Base-by-base conservation (phyloP, 345 rosid species). In the Viola odorata region DNA sequence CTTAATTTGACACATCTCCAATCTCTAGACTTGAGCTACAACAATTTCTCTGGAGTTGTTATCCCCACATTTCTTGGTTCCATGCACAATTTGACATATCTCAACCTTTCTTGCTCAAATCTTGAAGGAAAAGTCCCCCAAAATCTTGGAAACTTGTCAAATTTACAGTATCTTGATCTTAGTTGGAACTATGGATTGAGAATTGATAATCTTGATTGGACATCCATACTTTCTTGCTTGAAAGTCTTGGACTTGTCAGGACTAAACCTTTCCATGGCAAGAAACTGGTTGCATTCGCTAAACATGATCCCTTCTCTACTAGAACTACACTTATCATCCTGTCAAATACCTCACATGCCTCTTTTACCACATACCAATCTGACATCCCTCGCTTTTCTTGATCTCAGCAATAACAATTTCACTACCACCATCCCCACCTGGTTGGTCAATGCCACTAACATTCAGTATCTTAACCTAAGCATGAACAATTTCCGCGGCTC, bases 401-500 rank as follows among this genome's bases (percentile, higher is more conserved):
- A 65, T 38, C 67, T 66, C 10, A 53, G 65, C 62, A 23, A 39
- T 55, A 73, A 59, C 57, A 13, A 58, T 15, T 67, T 75, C 73
- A 60, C 57, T 48, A 47, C 68, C 41, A 32, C 50, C 37, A 47
- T 74, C 1, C 68, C 74, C 59, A 6, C n/a, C 32, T 69, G 68
- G 74, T 50, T 57, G 12, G 65, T 62, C 55, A 74, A 65, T 8
- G 48, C 70, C 12, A 74, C 47, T 17, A 49, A 48, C 39, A 66
- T 74, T 58, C 8, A 37, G 10, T 0, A 9, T 17, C 65, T 58
- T 17, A 23, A 52, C 41, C 65, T 75, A n/a, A 42, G 50, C 32
- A 36, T 9, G 36, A 63, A 55, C 53, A 4, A 8, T 23, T 52
- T 75, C 12, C 58, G n/a, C 39, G 79, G 72, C 23, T 37, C 56